Evolutionary conservation across 2,329 filamentous ascomycete species (phyloP).

Genomic region (Colletotrichum shisoi): DNA sequence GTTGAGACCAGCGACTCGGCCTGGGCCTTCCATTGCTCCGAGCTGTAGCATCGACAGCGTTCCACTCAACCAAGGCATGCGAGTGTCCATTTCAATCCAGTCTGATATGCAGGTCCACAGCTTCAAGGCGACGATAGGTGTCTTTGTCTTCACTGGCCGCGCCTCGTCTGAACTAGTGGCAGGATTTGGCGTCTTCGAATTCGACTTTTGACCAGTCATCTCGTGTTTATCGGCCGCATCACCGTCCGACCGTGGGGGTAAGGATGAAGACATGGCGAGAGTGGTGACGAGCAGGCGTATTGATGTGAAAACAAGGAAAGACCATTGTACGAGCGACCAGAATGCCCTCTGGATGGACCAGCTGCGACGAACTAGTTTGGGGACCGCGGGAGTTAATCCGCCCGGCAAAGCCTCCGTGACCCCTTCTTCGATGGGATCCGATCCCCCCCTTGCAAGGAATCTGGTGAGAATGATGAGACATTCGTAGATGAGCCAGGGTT

Average conservation of each 20-base stretch:
- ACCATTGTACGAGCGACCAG: constrained; percentile 64
- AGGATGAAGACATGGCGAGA: constrained; percentile 71
- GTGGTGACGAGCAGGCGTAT: constrained; percentile 72
- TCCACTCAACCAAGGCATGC: constrained; percentile 92
- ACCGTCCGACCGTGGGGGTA: constrained; percentile 60
- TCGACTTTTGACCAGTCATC: constrained; percentile 42
- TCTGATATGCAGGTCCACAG: constrained; percentile 77
- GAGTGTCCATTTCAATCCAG: constrained; percentile 74
- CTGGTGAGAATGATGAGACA: constrained; percentile 75
- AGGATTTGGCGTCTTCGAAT: constrained; percentile 42
- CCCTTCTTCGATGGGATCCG: constrained; percentile 31
- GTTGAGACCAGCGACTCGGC: constrained; percentile 75
- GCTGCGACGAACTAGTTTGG: constrained; percentile 34
- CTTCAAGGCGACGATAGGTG: constrained; percentile 78
- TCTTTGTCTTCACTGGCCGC: constrained; percentile 57
- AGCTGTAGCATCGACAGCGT: constrained; percentile 78
- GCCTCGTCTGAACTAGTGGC: constrained; percentile 29
- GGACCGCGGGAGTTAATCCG: constrained; percentile 14
- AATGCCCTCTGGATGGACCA: constrained; percentile 61
- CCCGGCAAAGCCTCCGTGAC: constrained; percentile 26
- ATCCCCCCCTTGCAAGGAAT: constrained; percentile 46
- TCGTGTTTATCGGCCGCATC: constrained; percentile 20
- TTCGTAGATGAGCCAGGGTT: constrained; percentile 91
- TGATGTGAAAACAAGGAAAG: constrained; percentile 64
- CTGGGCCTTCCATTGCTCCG: constrained; percentile 75